Evolutionary conservation across 1,284 basidiomycete genomes (phyloP), one percentile per base, ranked within the genome.

Genomic region (Rhodotorula sp.): DNA sequence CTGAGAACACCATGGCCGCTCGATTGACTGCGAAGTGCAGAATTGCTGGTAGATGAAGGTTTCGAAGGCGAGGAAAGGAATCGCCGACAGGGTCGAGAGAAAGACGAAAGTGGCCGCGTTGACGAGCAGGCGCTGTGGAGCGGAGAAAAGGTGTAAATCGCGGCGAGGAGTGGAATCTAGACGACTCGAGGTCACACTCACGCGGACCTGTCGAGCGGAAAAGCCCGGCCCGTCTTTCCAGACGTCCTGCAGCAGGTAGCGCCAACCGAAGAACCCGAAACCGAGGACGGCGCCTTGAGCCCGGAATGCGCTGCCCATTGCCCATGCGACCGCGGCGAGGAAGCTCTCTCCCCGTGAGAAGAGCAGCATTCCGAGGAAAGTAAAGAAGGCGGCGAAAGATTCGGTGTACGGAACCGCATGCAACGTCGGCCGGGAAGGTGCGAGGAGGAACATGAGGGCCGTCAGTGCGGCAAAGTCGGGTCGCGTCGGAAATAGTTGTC

Each of bases 311-410:
- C 87, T 86, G 1, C 93, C 91, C 0, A 86, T 75, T 0, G 87
- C 84, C 78, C 97, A 94, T 61, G 80, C 85, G 0, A 88, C 1
- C 0, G 89, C 83, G 0, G 91, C 90, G 2, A 73, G 31, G 5
- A 86, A 18, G 84, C 87, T 89, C 61, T 83, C 83, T 16, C 79
- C 77, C 16, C 80, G 81, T 14, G 62, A 64, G 18, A 78, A 66
- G 18, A 79, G 62, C 29, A 79, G 79, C 81, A 80, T 79, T 84
- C 92, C 93, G 78, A 82, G 83, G 78, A 95, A 93, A 0, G 91
- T 89, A 21, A 90, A 81, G 67, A 87, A 86, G 0, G 94, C 90
- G 81, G 91, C 96, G 80, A 93, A 90, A 0, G 93, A 89, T 79
- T 98, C 96, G 58, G 85, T 88, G 78, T 91, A 96, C 0, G 90